These are phyloP conservation scores for Phytophthora quininea DNA, from an alignment of 352 stramenopile genomes.

Conservation along the genomic window DNA sequence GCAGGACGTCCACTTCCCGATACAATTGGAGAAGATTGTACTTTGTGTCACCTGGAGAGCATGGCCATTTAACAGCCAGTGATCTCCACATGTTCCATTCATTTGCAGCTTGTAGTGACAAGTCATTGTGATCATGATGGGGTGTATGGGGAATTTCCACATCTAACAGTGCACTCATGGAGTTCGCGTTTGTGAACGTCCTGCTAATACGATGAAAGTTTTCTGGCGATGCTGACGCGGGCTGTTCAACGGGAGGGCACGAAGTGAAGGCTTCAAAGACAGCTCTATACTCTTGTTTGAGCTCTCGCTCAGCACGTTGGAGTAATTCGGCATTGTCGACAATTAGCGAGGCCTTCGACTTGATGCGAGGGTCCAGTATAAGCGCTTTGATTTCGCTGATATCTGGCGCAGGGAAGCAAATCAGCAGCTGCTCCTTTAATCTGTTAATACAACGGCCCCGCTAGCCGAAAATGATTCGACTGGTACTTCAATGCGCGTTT, in stretches of 20 bases:
- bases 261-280: background rate
- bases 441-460: constrained; percentile 2
- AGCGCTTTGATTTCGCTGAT: constrained; percentile 14
- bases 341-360: constrained; percentile 11
- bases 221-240: no score
- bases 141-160: background rate
- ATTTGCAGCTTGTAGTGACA: background rate
- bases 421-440: background rate
- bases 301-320: background rate
- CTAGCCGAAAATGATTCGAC: background rate
- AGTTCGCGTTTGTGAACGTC: background rate
- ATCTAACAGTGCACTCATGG: background rate
- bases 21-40: constrained; percentile 13
- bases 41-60: background rate
- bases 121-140: background rate
- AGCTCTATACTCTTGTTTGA: background rate
- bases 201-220: no score
- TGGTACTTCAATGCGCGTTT: background rate
- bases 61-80: constrained; percentile 1
- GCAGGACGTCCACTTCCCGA: background rate
- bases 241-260: background rate
- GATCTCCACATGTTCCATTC: constrained; percentile 10
- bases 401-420: constrained; percentile 9
- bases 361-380: constrained; percentile 11
- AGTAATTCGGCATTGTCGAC: background rate